Evolutionary conservation across 345 rosid species (phyloP).

Genomic region (Orychophragmus violaceus): DNA sequence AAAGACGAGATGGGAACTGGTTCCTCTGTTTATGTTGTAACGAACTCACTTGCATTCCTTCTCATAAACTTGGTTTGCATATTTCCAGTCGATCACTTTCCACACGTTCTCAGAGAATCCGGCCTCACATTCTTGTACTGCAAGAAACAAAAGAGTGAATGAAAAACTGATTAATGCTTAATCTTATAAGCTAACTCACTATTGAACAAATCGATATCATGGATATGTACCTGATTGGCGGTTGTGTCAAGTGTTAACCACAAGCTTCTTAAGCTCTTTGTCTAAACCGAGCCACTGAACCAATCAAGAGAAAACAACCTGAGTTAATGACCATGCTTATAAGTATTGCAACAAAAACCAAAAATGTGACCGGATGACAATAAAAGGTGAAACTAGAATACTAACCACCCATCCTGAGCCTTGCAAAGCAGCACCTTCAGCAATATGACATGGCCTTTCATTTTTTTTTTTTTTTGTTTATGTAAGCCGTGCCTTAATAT

Average conservation of each 20-base stretch:
- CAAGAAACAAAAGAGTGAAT: neutral
- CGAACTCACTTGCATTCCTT: conserved; percentile 43
- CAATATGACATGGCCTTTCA: no score
- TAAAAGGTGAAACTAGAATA: no score
- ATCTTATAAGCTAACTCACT: neutral
- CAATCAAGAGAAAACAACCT: neutral
- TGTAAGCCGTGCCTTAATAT: no score
- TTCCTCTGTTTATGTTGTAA: conserved; percentile 4
- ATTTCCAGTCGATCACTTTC: no score
- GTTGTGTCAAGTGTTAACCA: conserved; percentile 88
- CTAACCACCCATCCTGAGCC: no score
- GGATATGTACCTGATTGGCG: conserved; percentile 65
- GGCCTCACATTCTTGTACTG: conserved; percentile 91
- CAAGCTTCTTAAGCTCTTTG: no score
- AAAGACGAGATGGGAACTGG: neutral
- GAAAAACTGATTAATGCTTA: neutral
- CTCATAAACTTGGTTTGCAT: conserved; percentile 60
- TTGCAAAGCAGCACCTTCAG: no score
- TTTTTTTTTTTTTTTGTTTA: no score
- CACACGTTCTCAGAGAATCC: conserved; percentile 76
- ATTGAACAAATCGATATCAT: neutral
- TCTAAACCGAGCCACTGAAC: no score
- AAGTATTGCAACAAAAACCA: no score
- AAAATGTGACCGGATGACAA: no score
- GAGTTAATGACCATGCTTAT: no score